Evolutionary conservation across 257 asterid species (phyloP), one percentile per base, ranked within the genome.

Genomic region (Primulina tabacum): DNA sequence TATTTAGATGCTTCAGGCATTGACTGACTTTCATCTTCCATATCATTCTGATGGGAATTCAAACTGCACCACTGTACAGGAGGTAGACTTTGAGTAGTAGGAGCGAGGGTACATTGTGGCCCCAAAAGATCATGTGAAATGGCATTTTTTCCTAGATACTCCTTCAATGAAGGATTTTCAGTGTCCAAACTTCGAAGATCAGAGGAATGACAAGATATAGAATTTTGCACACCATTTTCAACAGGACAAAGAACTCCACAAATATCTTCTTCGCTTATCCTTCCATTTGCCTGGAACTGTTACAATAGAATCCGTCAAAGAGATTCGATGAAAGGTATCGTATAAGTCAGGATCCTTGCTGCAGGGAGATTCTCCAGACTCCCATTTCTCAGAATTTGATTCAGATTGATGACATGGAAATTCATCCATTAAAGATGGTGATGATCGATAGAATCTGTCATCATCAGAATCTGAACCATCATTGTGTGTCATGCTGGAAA

Each of bases 321-420:
- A 89, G 75, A 89, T 81, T 81, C 87, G 74, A 58, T 80, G 83
- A 50, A 93, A 81, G 61, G 88, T 75, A 75, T 87, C 89, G 71
- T 86, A 91, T 67, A 89, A 64, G 71, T 86, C 90, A 12, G 37
- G 85, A 75, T 94, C 86, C 83, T 89, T 84, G 79, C 78, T 50
- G 73, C 80, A 83, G 57, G 92, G 87, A 73, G 97, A 82, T 68
- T 81, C 95, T 62, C 87, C 83, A 34, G 88, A 78, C 69, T 91
- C 97, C 97, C 97, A 94, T 63, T 78, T 85, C 79, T 91, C 97
- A 21, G 97, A 89, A 83, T 89, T 87, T 29, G 92, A 86, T 59
- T 91, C 96, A 2, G 91, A 89, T 72, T 62, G 89, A 79, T 75
- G 81, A 76, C 96, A 87, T 33, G 68, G 86, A 78, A 87, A 84